Evolutionary conservation across 2,329 filamentous ascomycete species (phyloP).

Genomic region (Sporothrix luriei): DNA sequence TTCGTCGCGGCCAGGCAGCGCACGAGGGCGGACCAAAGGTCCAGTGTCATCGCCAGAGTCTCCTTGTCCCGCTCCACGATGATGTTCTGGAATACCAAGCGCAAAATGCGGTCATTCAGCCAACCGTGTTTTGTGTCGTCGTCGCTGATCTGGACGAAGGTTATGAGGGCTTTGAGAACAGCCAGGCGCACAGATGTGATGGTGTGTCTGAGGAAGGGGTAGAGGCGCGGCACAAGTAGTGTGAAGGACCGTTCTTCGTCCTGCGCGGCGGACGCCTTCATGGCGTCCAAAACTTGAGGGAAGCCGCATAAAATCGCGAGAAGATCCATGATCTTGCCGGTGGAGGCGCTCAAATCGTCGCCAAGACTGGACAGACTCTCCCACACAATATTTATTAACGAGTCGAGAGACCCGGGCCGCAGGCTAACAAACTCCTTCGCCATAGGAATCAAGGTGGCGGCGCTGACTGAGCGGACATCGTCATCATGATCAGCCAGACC

Average conservation of each 20-base stretch:
- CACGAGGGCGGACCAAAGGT: conserved; percentile 83
- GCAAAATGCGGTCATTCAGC: conserved; percentile 86
- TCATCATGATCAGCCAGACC: conserved; percentile 89
- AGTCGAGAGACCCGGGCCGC: conserved; percentile 74
- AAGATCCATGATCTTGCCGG: conserved; percentile 97
- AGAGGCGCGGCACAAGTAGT: conserved; percentile 86
- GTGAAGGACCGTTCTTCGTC: conserved; percentile 89
- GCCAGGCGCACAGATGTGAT: conserved; percentile 94
- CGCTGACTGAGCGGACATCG: conserved; percentile 94
- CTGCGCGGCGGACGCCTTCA: conserved; percentile 84
- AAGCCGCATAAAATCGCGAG: conserved; percentile 95
- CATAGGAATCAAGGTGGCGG: conserved; percentile 95
- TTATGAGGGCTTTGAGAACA: conserved; percentile 87
- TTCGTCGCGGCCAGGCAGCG: conserved; percentile 64
- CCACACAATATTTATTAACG: conserved; percentile 93
- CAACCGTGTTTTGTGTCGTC: conserved; percentile 80
- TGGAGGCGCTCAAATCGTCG: conserved; percentile 95
- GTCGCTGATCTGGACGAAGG: conserved; percentile 84
- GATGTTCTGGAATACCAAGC: conserved; percentile 92
- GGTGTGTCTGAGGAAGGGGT: conserved; percentile 94
- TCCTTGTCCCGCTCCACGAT: conserved; percentile 87
- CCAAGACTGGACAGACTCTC: conserved; percentile 95
- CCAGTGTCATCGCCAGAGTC: conserved; percentile 78
- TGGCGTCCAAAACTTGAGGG: conserved; percentile 85
- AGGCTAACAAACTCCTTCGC: conserved; percentile 91